phyloP scores from a whole-genome alignment of 2,329 filamentous ascomycete genomes.

The Paraconiothyrium brasiliense region DNA sequence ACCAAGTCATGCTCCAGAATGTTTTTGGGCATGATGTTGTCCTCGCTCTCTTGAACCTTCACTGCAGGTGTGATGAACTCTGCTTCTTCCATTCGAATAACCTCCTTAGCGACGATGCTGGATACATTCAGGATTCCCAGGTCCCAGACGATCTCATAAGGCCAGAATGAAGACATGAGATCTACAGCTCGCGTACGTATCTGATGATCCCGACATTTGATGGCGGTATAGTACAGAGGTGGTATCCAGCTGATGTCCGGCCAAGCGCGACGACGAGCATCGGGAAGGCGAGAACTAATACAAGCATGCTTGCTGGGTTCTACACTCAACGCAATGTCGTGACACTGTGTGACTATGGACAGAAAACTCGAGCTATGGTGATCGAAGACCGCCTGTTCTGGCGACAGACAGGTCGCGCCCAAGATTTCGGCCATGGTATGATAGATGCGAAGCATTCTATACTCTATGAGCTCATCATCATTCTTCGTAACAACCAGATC shows the following conservation, averaged over 20 bases:
- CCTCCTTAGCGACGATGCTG: slow-evolving; percentile 18
- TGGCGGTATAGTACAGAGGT: slow-evolving; percentile 57
- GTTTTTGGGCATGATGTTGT: not conserved
- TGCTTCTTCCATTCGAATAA: slow-evolving; percentile 17
- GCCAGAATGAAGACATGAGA: slow-evolving; percentile 34
- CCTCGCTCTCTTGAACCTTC: not conserved
- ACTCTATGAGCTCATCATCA: not conserved
- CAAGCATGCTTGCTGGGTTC: not conserved
- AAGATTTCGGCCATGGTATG: slow-evolving; percentile 33
- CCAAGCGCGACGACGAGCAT: slow-evolving; percentile 3
- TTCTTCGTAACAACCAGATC: not conserved
- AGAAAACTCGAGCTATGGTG: slow-evolving; percentile 22
- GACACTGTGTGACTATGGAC: slow-evolving; percentile 33
- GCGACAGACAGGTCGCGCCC: slow-evolving; percentile 19
- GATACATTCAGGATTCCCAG: slow-evolving; percentile 46
- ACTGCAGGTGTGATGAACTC: not conserved
- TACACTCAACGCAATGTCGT: slow-evolving; percentile 36
- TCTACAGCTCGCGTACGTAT: slow-evolving; percentile 53
- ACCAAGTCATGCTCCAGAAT: not conserved
- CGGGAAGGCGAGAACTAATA: not conserved
- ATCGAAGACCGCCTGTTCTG: slow-evolving; percentile 33
- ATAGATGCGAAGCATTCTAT: slow-evolving; percentile 25
- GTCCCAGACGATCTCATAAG: slow-evolving; percentile 31
- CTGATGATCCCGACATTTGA: slow-evolving; percentile 58
- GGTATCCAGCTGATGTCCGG: slow-evolving; percentile 58